A percentile compares a stretch with the other conserved stretches of the same genome.
Evolutionary conservation across 768 basidiomycete species (phyloP).

Genomic region (Mycena venus): DNA sequence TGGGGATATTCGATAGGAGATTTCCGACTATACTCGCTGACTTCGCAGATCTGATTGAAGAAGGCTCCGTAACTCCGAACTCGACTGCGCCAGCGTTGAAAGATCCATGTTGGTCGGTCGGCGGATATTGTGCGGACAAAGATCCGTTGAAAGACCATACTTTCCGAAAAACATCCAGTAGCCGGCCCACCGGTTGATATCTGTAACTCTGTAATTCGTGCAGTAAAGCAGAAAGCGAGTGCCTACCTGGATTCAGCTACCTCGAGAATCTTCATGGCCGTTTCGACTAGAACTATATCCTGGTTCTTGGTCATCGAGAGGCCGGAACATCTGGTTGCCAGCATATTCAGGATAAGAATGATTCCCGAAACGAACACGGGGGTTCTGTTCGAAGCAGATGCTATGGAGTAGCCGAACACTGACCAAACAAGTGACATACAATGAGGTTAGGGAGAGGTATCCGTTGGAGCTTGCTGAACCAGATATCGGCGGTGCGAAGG

Average conservation of each 20-base stretch:
- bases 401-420: neutral
- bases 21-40: neutral
- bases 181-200: slow-evolving; percentile 7
- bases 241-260: slow-evolving; percentile 4
- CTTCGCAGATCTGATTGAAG: neutral
- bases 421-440: neutral
- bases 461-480: slow-evolving; percentile 6
- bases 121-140: neutral
- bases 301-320: neutral
- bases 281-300: neutral
- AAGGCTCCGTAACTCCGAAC: neutral
- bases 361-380: slow-evolving; percentile 6
- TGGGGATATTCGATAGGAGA: neutral
- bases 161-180: slow-evolving; percentile 32
- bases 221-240: slow-evolving; percentile 21
- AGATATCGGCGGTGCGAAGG: slow-evolving; percentile 54
- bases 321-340: slow-evolving; percentile 2
- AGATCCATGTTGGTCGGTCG: neutral
- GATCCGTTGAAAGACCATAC: slow-evolving; percentile 45
- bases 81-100: neutral
- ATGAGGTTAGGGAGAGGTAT: neutral
- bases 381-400: neutral
- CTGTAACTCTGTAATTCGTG: neutral
- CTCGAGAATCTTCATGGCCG: neutral
- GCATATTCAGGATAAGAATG: slow-evolving; percentile 6